These are phyloP conservation scores for Penicillium glabrum DNA, from an alignment of 2,329 filamentous ascomycete genomes.

Conservation along the genomic window DNA sequence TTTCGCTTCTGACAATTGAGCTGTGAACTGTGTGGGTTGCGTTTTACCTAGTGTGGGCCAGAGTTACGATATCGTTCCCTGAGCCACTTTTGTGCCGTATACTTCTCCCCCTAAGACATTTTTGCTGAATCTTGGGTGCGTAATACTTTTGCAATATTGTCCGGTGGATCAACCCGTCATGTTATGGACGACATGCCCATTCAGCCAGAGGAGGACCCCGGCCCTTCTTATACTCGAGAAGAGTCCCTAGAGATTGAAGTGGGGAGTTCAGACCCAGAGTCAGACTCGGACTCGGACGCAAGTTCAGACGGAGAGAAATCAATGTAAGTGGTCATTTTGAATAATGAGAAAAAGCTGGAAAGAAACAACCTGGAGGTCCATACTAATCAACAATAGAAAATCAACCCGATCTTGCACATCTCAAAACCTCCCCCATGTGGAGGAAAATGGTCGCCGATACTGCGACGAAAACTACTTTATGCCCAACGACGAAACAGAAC, in stretches of 20 bases:
- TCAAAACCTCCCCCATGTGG: constrained; percentile 52
- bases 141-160: background rate
- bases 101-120: background rate
- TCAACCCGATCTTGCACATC: constrained; percentile 38
- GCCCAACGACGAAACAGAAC: constrained; percentile 66
- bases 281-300: constrained; percentile 15
- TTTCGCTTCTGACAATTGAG: background rate
- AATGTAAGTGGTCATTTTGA: constrained; percentile 22
- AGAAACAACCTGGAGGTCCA: background rate
- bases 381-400: constrained; percentile 22
- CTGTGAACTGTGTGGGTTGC: background rate
- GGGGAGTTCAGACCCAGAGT: constrained; percentile 9
- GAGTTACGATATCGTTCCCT: background rate
- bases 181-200: constrained; percentile 27
- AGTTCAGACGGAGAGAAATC: constrained; percentile 21
- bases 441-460: constrained; percentile 61
- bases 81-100: background rate
- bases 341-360: background rate
- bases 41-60: background rate
- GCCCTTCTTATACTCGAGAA: background rate
- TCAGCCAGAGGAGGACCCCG: constrained; percentile 16
- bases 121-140: background rate
- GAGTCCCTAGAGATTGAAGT: background rate
- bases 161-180: constrained; percentile 20
- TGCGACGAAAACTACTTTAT: constrained; percentile 65